phyloP scores from a whole-genome alignment of 768 basidiomycete genomes.

The Vararia minispora region DNA sequence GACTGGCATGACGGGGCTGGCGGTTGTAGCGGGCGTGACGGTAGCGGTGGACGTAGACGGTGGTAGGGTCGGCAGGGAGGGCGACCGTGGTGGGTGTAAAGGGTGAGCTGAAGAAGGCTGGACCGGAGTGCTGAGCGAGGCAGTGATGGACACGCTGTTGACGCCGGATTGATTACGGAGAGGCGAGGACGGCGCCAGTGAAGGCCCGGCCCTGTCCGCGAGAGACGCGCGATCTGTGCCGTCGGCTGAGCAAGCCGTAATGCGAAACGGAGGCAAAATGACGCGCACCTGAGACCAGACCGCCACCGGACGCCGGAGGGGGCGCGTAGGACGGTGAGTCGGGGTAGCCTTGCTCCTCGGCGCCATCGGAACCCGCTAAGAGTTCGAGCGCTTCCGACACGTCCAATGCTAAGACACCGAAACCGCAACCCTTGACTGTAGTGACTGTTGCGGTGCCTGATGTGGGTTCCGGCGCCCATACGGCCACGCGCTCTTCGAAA shows the following conservation, averaged over 20 bases:
- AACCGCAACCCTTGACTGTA: constrained; percentile 11
- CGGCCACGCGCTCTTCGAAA: constrained; percentile 9
- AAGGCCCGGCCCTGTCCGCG: no score
- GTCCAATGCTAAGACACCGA: constrained; percentile 14
- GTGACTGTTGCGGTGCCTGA: constrained; percentile 8
- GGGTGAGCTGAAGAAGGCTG: not conserved
- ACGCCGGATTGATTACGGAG: no score
- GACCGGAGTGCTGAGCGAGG: no score
- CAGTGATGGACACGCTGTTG: no score
- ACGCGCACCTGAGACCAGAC: no score
- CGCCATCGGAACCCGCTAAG: constrained; percentile 9
- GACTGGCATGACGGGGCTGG: not conserved
- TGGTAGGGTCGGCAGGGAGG: constrained; percentile 10
- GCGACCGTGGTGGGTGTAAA: constrained; percentile 30
- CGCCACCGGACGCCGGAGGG: no score
- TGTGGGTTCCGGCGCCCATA: constrained; percentile 7
- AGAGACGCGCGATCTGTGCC: no score
- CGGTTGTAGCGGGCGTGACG: constrained; percentile 2
- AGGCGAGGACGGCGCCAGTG: no score
- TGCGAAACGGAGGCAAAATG: no score
- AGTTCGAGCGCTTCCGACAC: constrained; percentile 10
- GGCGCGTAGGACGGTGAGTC: constrained; percentile 6
- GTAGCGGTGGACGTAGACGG: constrained; percentile 3
- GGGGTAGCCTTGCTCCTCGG: constrained; percentile 13
- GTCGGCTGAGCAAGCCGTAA: no score